A percentile compares a stretch with the other conserved stretches of the same genome.
phyloP scores from a whole-genome alignment of 768 basidiomycete species.

The Clathrus columnatus region DNA sequence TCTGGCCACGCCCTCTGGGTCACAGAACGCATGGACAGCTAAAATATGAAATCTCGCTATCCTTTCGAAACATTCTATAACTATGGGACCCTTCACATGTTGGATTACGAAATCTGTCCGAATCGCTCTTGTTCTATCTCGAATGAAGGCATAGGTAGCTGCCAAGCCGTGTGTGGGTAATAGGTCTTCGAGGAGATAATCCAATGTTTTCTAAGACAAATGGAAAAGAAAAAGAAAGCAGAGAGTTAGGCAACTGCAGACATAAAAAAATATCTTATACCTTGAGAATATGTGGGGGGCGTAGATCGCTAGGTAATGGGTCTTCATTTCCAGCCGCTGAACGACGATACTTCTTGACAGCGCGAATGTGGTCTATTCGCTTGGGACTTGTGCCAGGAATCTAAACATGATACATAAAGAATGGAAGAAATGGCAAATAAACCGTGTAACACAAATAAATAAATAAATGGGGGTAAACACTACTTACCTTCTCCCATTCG shows the following conservation, averaged over 20 bases:
- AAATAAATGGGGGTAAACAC: neutral
- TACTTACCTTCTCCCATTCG: conserved; percentile 74
- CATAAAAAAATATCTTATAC: conserved; percentile 27
- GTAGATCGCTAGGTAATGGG: conserved; percentile 81
- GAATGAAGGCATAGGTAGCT: conserved; percentile 71
- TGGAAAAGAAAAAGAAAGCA: conserved; percentile 3
- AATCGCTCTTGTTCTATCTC: conserved; percentile 85
- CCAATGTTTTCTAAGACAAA: conserved; percentile 60
- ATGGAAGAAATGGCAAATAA: conserved; percentile 21
- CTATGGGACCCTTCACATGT: conserved; percentile 61
- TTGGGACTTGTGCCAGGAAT: conserved; percentile 61
- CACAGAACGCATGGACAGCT: conserved; percentile 46
- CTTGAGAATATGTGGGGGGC: conserved; percentile 78
- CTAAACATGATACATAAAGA: conserved; percentile 18
- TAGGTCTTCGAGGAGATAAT: conserved; percentile 87
- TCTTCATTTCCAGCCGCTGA: conserved; percentile 79
- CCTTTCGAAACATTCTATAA: conserved; percentile 87
- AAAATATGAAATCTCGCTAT: conserved; percentile 93
- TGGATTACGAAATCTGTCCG: conserved; percentile 95
- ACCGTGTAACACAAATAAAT: neutral
- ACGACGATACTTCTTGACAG: conserved; percentile 93
- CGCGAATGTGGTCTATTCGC: conserved; percentile 74
- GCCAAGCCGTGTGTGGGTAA: conserved; percentile 61
- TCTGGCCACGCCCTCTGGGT: neutral
- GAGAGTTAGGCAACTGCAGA: neutral